Evolutionary conservation across 2,329 filamentous ascomycete species (phyloP), one percentile per base, ranked within the genome.

Genomic region (Coniochaeta hoffmannii): DNA sequence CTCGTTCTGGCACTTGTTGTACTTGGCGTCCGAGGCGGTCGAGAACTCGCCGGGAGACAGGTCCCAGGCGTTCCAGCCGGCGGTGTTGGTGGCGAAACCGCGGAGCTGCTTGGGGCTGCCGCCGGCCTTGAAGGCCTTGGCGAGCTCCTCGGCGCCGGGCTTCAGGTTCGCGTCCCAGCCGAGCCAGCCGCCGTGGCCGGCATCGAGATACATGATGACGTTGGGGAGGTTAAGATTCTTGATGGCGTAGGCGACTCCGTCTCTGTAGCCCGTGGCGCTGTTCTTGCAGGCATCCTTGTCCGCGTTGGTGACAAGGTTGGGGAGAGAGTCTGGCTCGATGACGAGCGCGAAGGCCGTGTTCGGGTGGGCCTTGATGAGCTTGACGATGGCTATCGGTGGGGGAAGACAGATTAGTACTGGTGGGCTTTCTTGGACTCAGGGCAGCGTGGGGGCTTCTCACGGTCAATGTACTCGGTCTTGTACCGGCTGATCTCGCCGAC

Each of bases 131-230:
- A 69, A 73, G 17, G 62, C 69, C 59, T 64, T 67, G 63, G 70
- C 71, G 41, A 73, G 65, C 65, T 72, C 70, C 66, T 70, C 53
- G 6, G 71, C 71, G 51, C 70, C 70, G 41, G 68, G 61, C 62
- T 66, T 63, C 58, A 71, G 75, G 69, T 86, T 86, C 58, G 79
- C 81, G 17, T 76, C 66, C 82, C 82, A 86, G 63, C 82, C 82
- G 44, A 86, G 74, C 83, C 83, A 86, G 58, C 83, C 82, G 26
- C 78, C 81, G 66, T 86, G 82, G 56, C 81, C 82, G 9, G 80
- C 82, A 61, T 86, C 83, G 19, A 86, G 66, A 66, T 86, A 86
- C 79, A 82, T 81, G 59, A 79, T 71, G 26, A 86, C 82, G 64
- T 86, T 86, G 58, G 76, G 70, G 30, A 85, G 71, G 68, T 85